These are phyloP conservation scores for Fomitopsis serialis DNA, from an alignment of 768 basidiomycete species.

Conservation along the genomic window DNA sequence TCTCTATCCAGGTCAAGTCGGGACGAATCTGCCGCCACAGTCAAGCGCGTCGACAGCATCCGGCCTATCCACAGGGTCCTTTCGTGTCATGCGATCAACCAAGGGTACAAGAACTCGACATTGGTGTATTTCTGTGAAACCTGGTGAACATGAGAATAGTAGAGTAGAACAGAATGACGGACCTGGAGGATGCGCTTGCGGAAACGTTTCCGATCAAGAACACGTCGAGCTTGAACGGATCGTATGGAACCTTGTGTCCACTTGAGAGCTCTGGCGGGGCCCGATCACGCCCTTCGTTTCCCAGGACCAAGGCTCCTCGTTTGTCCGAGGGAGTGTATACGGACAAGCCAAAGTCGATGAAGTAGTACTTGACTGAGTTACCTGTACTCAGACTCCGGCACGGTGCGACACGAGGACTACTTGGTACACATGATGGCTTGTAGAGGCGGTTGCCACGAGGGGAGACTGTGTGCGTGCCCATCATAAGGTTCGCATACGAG, in stretches of 20 bases:
- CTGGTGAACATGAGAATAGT: not conserved
- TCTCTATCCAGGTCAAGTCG: no score
- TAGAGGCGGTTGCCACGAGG: constrained; percentile 17
- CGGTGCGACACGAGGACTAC: not conserved
- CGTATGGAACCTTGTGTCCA: constrained; percentile 8
- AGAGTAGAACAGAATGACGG: not conserved
- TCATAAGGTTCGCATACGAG: constrained; percentile 13
- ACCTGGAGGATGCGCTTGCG: constrained; percentile 12
- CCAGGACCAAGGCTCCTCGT: constrained; percentile 6
- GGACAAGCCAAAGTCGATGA: constrained; percentile 16
- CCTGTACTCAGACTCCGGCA: constrained; percentile 17
- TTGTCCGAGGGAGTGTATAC: constrained; percentile 7
- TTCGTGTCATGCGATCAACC: constrained; percentile 8
- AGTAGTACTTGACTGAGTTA: constrained; percentile 25
- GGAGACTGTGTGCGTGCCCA: constrained; percentile 13
- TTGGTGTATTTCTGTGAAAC: constrained; percentile 4
- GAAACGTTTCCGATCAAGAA: constrained; percentile 15
- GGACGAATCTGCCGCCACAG: constrained; percentile 1
- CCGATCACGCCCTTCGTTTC: constrained; percentile 11
- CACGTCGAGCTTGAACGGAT: constrained; percentile 18
- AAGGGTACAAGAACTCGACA: constrained; percentile 9
- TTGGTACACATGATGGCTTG: not conserved
- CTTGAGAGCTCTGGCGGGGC: constrained; percentile 16
- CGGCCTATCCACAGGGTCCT: constrained; percentile 3
- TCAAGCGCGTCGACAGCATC: constrained; percentile 1